Evolutionary conservation across 2,329 filamentous ascomycete species (phyloP), one percentile per base, ranked within the genome.

Genomic region (Boeremia lycopersici): DNA sequence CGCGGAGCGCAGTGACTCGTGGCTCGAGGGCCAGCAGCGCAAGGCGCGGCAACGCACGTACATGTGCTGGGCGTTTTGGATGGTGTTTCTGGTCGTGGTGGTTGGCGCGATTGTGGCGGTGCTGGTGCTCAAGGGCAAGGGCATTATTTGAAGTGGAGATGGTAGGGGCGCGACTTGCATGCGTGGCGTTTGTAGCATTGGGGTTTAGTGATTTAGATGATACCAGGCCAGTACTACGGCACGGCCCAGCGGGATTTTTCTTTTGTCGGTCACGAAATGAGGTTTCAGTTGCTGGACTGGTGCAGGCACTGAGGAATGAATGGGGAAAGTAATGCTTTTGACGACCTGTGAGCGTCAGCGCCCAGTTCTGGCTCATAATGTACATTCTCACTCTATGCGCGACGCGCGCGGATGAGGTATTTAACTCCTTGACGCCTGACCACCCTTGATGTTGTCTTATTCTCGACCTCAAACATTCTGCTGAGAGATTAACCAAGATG

Each of bases 1-100:
- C 43, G 13, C 7, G 25, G 17, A 19, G 8, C 6, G 13, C 6
- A 53, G 49, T 4, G 49, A 48, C 9, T 43, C 77, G 46, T 86
- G 84, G 84, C 81, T 86, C 29, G 76, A 75, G 31, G 73, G 74
- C 6, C 78, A 85, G 70, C 73, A 75, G 13, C 70, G 70, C 43
- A 86, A 86, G 63, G 74, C 74, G 49, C 64, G 69, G 4, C 78
- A 77, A 41, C 76, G 79, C 9, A 77, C 77, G 19, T 77, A 77
- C 46, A 75, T 84, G 46, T 82, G 79, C 62, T 80, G 75, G 71
- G 57, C 62, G 12, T 82, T 81, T 64, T 82, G 79, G 79, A 53
- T 78, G 2, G 60, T 62, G n/a, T 71, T 81, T 44, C 61, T 78
- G n/a, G 70, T 76, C 2, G 48, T 84, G 9, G 71, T 82, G 0